A percentile compares a stretch with the other conserved stretches of the same genome.
Conservation (phyloP, 73 alveolate genomes). For the Paramecium pentaurelia region DNA sequence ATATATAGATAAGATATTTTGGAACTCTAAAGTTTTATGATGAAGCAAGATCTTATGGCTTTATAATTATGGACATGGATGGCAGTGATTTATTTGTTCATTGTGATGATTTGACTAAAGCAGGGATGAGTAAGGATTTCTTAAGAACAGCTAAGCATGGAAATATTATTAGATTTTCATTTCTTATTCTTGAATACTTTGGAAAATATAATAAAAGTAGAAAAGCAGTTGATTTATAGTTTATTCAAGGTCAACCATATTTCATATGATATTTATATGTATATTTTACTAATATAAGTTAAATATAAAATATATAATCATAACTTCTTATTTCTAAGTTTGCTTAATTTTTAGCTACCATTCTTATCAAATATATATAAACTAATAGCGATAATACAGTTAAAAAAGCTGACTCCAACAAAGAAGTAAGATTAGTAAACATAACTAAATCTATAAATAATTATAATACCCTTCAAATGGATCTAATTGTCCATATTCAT, state of each 20-base stretch:
- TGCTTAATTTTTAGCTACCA: conserved; percentile 20
- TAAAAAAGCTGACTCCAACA: conserved; percentile 24
- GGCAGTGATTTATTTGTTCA: conserved; percentile 86
- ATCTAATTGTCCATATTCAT: not conserved
- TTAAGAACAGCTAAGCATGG: conserved; percentile 36
- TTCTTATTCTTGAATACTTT: conserved; percentile 32
- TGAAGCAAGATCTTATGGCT: conserved; percentile 77
- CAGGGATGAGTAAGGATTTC: conserved; percentile 67
- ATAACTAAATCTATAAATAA: not conserved
- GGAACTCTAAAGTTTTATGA: conserved; percentile 79
- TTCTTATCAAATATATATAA: conserved; percentile 14
- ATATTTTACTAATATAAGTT: conserved; percentile 6
- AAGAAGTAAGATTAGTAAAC: conserved; percentile 8
- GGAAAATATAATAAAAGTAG: conserved; percentile 54
- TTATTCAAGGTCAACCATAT: not conserved
- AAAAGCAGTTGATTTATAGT: conserved; percentile 53
- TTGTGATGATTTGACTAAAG: conserved; percentile 71
- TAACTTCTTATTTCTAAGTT: not conserved
- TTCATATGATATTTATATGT: not conserved
- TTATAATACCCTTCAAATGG: not conserved
- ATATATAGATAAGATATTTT: not conserved
- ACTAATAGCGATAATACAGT: not conserved
- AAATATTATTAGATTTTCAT: conserved; percentile 18
- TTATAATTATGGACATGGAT: conserved; percentile 76
- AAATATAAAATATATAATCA: not conserved